Base-by-base conservation (phyloP, 805 yeast genomes). In the Hyphopichia homilentoma region DNA sequence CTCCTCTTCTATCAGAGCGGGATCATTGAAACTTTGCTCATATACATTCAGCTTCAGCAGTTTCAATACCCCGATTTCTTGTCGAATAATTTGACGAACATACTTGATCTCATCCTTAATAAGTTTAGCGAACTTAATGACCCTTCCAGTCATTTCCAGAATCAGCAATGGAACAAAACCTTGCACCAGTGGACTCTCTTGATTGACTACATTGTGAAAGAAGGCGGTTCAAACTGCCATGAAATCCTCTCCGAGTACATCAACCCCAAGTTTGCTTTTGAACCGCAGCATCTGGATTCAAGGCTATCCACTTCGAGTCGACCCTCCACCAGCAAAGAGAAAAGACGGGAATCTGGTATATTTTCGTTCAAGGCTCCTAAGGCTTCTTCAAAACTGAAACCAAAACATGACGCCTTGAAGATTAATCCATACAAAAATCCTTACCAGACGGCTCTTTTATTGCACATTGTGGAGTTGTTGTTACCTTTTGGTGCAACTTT, bases 1-100 rank as follows among this genome's bases (percentile, higher is more conserved):
- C 34, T 38, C 16, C 32, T 42, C 5, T 43, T 59, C 12, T 41
- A 40, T 19, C 67, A 65, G 33, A 41, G 54, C 1, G 61, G 68
- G 9, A 35, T 56, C 2, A 47, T 53, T 6, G 68, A 65, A 39
- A 33, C 68, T 0, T 29, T 66, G 12, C 45, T 65, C 5, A 40
- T 61, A 25, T 65, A 62, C 36, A 40, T 62, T 21, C 71, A 66
- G 41, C 47, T 67, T 12, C 66, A 63, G 35, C 67, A 59, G 39
- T 57, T 65, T 29, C 71, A 63, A 34, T 50, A 60, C 30, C 43
- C 55, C 1, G 68, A 63, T n/a, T 66, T 45, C 33, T 49, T 64
- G 19, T 44, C 70, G 0, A 26, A 33, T 5, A 57, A 56, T 17
- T 33, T 64, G 18, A 27, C 45, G 3, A 29, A 16, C 4, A 53